Percentiles rank a stretch among this genome's conserved stretches.
Conservation (phyloP, 2,329 filamentous ascomycete genomes). For the Sporothrix variecibatus region DNA sequence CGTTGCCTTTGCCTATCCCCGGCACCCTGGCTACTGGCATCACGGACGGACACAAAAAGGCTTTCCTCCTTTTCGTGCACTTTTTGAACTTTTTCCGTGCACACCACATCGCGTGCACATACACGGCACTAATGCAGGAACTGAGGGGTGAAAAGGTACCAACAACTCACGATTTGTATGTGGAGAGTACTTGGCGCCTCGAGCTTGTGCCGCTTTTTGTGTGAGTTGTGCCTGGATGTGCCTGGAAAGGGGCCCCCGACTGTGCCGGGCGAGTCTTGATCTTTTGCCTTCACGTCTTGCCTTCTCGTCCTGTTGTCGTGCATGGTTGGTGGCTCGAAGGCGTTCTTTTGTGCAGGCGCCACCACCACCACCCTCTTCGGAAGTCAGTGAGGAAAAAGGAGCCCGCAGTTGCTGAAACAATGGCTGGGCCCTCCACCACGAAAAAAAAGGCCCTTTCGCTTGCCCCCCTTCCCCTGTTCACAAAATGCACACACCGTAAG, state of each 20-base stretch:
- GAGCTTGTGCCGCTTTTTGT: background rate
- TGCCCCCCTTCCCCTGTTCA: background rate
- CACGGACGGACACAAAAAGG: background rate
- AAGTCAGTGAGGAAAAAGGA: background rate
- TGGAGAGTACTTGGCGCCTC: background rate
- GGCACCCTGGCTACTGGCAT: background rate
- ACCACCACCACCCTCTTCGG: background rate
- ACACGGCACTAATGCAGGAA: constrained; percentile 19
- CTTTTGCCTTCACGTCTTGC: background rate
- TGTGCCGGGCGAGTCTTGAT: background rate
- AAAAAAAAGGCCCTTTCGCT: background rate
- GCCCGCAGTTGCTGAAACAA: background rate
- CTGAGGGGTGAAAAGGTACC: background rate
- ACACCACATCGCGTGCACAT: background rate
- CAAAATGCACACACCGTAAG: background rate
- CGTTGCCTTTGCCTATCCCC: background rate
- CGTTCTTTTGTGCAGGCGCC: constrained; percentile 8
- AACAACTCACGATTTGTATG: background rate
- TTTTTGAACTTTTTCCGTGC: background rate
- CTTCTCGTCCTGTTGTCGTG: background rate
- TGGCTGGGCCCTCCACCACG: background rate
- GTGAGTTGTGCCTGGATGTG: background rate
- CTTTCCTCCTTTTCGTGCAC: background rate
- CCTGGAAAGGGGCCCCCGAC: background rate
- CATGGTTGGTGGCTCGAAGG: background rate